These are phyloP conservation scores for Alternaria brassicicola DNA, from an alignment of 2,329 filamentous ascomycete genomes.

Conservation along the genomic window DNA sequence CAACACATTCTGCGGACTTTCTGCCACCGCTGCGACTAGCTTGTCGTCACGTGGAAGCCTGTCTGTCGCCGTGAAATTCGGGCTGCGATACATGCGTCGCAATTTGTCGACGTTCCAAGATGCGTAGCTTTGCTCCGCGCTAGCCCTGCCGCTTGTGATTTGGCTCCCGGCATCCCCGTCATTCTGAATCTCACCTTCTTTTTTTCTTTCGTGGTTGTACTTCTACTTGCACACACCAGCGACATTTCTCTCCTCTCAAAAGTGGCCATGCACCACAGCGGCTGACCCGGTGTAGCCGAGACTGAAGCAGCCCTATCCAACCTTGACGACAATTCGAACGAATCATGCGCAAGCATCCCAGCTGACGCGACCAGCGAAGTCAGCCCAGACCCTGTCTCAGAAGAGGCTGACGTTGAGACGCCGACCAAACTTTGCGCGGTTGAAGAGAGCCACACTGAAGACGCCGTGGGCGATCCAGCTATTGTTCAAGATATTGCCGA, in stretches of 20 bases:
- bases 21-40: slow-evolving; percentile 24
- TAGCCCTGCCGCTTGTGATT: slow-evolving; percentile 18
- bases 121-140: slow-evolving; percentile 29
- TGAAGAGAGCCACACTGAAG: slow-evolving; percentile 2
- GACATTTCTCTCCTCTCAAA: not conserved
- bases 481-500: slow-evolving; percentile 3
- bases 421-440: slow-evolving; percentile 5
- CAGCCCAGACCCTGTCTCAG: slow-evolving; percentile 11
- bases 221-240: slow-evolving; percentile 9
- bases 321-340: slow-evolving; percentile 1
- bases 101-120: slow-evolving; percentile 32
- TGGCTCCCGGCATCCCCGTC: slow-evolving; percentile 23
- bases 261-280: not conserved
- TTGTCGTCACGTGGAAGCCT: slow-evolving; percentile 37
- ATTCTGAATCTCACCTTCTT: slow-evolving; percentile 11
- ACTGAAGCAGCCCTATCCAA: not conserved
- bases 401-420: slow-evolving; percentile 13
- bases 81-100: slow-evolving; percentile 38
- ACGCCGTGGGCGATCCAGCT: not conserved
- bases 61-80: slow-evolving; percentile 23
- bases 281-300: slow-evolving; percentile 20
- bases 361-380: slow-evolving; percentile 12
- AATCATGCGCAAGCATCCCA: slow-evolving; percentile 12
- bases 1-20: slow-evolving; percentile 20
- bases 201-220: slow-evolving; percentile 2